phyloP scores from a whole-genome alignment of 2,329 filamentous ascomycete species.

The Stemphylium lycopersici region DNA sequence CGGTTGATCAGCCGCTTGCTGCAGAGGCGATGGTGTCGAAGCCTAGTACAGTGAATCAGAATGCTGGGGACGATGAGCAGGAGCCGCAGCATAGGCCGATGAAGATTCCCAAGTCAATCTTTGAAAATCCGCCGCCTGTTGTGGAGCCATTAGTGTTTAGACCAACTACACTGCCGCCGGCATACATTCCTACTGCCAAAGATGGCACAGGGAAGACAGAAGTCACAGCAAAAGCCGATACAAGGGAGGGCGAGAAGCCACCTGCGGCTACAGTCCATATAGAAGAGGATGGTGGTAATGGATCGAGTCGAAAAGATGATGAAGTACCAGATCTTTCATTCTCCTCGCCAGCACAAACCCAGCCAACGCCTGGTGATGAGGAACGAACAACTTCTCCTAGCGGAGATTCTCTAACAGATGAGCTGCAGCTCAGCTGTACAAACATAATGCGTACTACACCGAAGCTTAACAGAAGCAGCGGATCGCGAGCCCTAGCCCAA shows the following conservation, averaged over 20 bases:
- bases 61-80: not conserved
- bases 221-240: no score
- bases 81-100: conserved; percentile 15
- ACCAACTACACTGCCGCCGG: conserved; percentile 32
- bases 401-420: not conserved
- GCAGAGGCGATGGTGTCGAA: conserved; percentile 21
- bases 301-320: not conserved
- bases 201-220: not conserved
- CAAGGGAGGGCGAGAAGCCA: no score
- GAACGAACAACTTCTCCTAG: not conserved
- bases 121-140: conserved; percentile 23
- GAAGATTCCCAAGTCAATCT: conserved; percentile 31
- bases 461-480: conserved; percentile 30
- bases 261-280: not conserved
- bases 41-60: conserved; percentile 20
- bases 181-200: conserved; percentile 14
- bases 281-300: not conserved
- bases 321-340: no score
- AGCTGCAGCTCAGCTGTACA: not conserved
- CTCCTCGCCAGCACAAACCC: not conserved
- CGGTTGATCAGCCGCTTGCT: conserved; percentile 32
- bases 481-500: conserved; percentile 34
- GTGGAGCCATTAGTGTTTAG: conserved; percentile 6
- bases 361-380: not conserved
- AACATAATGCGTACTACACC: conserved; percentile 28